These are phyloP conservation scores for Fomes fomentarius DNA, from an alignment of 1,284 basidiomycete species.

Conservation along the genomic window DNA sequence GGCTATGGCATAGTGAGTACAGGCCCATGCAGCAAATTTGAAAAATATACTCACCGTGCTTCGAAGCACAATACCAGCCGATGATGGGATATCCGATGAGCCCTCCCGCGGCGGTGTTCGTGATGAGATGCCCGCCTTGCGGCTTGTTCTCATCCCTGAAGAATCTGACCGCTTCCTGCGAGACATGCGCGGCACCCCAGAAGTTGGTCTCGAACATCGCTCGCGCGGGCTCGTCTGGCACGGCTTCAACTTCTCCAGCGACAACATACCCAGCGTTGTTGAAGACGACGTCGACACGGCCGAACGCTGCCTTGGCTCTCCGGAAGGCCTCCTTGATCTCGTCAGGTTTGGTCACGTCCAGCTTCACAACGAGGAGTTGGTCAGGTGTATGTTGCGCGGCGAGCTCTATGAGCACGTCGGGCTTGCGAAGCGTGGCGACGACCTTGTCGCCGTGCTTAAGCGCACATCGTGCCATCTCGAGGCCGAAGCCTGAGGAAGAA, in stretches of 20 bases:
- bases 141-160: conserved; percentile 43
- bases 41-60: conserved; percentile 24
- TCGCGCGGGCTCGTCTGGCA: conserved; percentile 34
- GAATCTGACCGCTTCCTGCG: conserved; percentile 37
- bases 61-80: conserved; percentile 37
- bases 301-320: conserved; percentile 38
- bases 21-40: background rate
- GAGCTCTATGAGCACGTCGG: conserved; percentile 28
- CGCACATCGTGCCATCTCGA: conserved; percentile 26
- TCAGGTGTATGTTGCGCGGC: conserved; percentile 16
- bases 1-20: conserved; percentile 24
- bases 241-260: conserved; percentile 32
- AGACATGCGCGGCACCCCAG: conserved; percentile 41
- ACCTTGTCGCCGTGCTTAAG: conserved; percentile 35
- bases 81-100: conserved; percentile 26
- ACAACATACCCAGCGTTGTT: conserved; percentile 43
- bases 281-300: conserved; percentile 46
- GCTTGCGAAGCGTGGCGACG: conserved; percentile 37
- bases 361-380: conserved; percentile 38
- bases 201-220: conserved; percentile 41
- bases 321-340: conserved; percentile 38
- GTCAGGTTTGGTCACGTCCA: conserved; percentile 41
- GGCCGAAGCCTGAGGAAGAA: conserved; percentile 37
- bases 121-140: conserved; percentile 37
- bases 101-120: conserved; percentile 33